Conservation (phyloP, 306 rosid genomes). For the Casuarina equisetifolia region DNA sequence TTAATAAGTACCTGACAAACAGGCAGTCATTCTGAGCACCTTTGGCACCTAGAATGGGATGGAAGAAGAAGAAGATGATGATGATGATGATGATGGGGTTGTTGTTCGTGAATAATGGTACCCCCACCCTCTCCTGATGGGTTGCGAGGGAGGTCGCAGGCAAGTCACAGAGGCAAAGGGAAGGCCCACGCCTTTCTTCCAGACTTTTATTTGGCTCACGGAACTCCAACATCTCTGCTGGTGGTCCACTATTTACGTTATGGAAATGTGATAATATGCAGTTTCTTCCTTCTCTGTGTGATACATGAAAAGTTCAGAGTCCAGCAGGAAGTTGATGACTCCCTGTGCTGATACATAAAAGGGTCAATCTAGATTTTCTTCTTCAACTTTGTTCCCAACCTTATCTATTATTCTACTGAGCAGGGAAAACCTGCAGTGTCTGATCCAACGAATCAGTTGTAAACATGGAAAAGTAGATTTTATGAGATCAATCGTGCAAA, state of each 20-base stretch:
- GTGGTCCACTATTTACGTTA: neutral
- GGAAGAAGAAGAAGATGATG: slow-evolving; percentile 51
- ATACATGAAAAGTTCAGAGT: neutral
- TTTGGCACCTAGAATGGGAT: slow-evolving; percentile 39
- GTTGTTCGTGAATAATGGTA: slow-evolving; percentile 9
- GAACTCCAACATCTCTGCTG: slow-evolving; percentile 14
- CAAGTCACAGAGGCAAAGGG: slow-evolving; percentile 82
- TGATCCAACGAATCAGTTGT: no score
- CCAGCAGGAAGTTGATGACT: neutral
- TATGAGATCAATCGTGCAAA: no score
- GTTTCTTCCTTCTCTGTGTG: neutral
- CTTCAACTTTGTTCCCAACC: no score
- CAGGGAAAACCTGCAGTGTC: no score
- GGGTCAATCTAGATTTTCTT: no score
- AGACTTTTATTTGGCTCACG: slow-evolving; percentile 29
- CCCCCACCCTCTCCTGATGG: slow-evolving; percentile 36
- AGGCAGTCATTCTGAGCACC: slow-evolving; percentile 3
- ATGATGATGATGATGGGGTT: slow-evolving; percentile 12
- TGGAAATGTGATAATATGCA: neutral
- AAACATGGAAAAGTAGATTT: no score
- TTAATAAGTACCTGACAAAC: slow-evolving; percentile 21
- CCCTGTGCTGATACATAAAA: no score
- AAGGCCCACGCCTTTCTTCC: slow-evolving; percentile 82
- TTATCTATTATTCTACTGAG: no score
- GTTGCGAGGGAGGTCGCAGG: slow-evolving; percentile 49